Base-by-base conservation (phyloP, 768 basidiomycete species). In the Lentinula edodes region DNA sequence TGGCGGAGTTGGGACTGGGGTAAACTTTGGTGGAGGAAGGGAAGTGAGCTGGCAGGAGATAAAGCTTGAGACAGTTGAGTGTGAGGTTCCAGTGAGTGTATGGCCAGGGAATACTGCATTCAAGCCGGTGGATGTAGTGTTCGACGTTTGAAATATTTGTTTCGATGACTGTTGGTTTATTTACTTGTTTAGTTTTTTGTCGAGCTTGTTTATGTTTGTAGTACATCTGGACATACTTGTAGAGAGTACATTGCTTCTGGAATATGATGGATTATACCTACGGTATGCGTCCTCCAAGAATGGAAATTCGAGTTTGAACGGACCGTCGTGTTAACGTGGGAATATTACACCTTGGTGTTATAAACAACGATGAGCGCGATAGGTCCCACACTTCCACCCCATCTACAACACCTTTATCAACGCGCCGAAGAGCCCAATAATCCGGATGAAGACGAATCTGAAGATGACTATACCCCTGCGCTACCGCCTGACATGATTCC, bases 41-140 rank as follows among this genome's bases (percentile, higher is more conserved):
- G 84, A 85, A 62, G 79, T 77, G 5, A 86, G 78, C 1, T 93
- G 90, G 91, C 68, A 68, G 58, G 86, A 87, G 62, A 81, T 90
- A 10, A 77, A 72, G 68, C 80, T 89, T 28, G 95, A 98, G 80
- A 91, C 88, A 62, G 93, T 98, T 16, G 96, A 97, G 72, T 97
- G 95, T 68, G 91, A 95, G 71, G 90, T 98, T 46, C 92, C 93
- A 18, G 84, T 98, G 61, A 84, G 73, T 66, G 89, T 97, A 1
- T 95, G 89, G 83, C 88, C 94, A 10, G 92, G 92, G 48, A 94
- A 93, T 74, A 95, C 92, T 4, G 89, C 87, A 48, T 94, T 91
- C 74, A 88, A 84, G 72, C 84, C 91, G 3, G 77, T 83, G 69
- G 87, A 91, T 64, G 87, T 92, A 7, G 85, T 90, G 34, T 91